These are phyloP conservation scores for Fusarium globosum DNA, from an alignment of 2,329 filamentous ascomycete genomes.

Conservation along the genomic window DNA sequence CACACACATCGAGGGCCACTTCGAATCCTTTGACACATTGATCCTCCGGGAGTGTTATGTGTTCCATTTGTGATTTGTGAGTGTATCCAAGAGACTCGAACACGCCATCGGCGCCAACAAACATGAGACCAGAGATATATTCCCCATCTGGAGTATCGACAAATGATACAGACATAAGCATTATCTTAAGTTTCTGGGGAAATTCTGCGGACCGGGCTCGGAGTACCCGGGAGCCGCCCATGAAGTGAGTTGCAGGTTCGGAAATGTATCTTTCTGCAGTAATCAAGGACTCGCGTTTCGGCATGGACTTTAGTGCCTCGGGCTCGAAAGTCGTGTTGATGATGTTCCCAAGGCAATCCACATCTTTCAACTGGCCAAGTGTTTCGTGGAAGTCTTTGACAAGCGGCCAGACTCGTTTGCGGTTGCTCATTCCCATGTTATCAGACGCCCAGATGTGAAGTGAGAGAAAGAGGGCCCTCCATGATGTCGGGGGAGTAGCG, in stretches of 20 bases:
- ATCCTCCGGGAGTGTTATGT: not conserved
- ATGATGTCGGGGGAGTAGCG: conserved; percentile 7
- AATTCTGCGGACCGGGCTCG: not conserved
- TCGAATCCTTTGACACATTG: not conserved
- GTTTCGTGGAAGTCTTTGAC: not conserved
- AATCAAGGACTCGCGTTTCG: not conserved
- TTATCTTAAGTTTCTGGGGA: not conserved
- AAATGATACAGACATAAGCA: not conserved
- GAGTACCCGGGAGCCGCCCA: not conserved
- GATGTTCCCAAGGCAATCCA: not conserved
- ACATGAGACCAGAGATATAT: not conserved
- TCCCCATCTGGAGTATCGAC: not conserved
- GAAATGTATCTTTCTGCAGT: not conserved
- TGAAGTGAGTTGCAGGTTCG: not conserved
- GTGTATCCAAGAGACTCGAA: not conserved
- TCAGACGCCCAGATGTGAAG: not conserved
- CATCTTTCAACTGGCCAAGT: not conserved
- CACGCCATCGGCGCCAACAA: not conserved
- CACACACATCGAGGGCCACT: not conserved
- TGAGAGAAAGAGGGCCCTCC: not conserved
- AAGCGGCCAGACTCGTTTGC: not conserved
- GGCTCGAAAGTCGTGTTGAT: not conserved
- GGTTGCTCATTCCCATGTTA: not conserved
- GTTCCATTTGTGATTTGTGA: not conserved
- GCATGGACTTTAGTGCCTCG: not conserved